Base-by-base conservation (phyloP, 257 asterid genomes). In the Lavandula angustifolia region DNA sequence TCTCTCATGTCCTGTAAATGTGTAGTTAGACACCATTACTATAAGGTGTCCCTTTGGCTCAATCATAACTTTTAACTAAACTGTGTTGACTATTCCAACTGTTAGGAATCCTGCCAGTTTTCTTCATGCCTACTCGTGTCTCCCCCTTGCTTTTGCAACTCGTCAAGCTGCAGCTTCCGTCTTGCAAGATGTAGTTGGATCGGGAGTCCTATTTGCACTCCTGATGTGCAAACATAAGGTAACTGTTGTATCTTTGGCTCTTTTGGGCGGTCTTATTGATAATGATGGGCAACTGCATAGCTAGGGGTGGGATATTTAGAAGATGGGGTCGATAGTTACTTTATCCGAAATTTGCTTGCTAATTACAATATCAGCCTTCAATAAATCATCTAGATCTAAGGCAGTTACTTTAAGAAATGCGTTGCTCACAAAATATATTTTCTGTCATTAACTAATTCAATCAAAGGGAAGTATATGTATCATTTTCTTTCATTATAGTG, bases 221-320 rank as follows among this genome's bases (percentile, higher is more conserved):
- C 73, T 94, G 70, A 90, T 94, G 99, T 90, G 99, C 74, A 94
- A 80, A 78, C 85, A 90, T 74, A 94, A 90, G 98, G 99, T 94
- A 74, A 60, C 55, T 69, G 9, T 71, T 73, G 13, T 37, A 8
- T 55, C 48, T 40, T 42, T 55, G 38, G 68, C 41, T 27, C 56
- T 65, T 29, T 48, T 16, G 27, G 41, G 53, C 58, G 17, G 38
- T 13, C 64, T 29, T 53, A 55, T 64, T 60, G 51, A 32, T n/a
- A n/a, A 18, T 55, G 41, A 44, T 50, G 29, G 38, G 22, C 14
- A 56, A 42, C 46, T 52, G 47, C 63, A 60, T 53, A 10, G 33
- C 35, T 44, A 27, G 61, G 16, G 35, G 9, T 14, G 5, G 62
- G 60, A 27, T 16, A 53, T 31, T 55, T 34, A 7, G 57, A 35